Evolutionary conservation across 768 basidiomycete species (phyloP).

Genomic region (Psilocybe tampanensis): DNA sequence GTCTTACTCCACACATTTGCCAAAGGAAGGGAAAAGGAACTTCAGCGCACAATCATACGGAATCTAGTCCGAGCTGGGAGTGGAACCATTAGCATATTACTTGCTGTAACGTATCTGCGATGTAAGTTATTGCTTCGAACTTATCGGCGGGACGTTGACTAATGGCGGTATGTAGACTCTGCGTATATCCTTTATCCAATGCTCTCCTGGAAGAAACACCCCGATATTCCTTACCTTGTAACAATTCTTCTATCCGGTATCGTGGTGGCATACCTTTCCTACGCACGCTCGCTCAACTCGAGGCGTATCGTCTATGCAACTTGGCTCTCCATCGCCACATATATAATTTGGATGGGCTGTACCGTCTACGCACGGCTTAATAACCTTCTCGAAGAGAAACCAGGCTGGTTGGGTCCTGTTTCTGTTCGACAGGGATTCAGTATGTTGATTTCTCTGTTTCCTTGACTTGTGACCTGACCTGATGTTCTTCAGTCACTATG

Average conservation of each 20-base stretch:
- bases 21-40: slow-evolving; percentile 53
- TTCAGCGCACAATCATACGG: slow-evolving; percentile 45
- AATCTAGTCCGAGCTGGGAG: slow-evolving; percentile 45
- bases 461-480: slow-evolving; percentile 1
- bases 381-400: slow-evolving; percentile 39
- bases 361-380: slow-evolving; percentile 53
- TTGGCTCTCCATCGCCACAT: slow-evolving; percentile 60
- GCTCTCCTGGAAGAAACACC: slow-evolving; percentile 34
- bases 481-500: slow-evolving; percentile 46
- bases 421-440: slow-evolving; percentile 66
- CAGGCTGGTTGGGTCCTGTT: slow-evolving; percentile 43
- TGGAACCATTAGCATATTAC: slow-evolving; percentile 46
- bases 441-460: slow-evolving; percentile 35
- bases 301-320: slow-evolving; percentile 57
- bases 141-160: background rate
- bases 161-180: slow-evolving; percentile 47
- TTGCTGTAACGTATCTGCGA: slow-evolving; percentile 65
- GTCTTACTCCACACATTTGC: slow-evolving; percentile 65
- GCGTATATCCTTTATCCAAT: slow-evolving; percentile 53
- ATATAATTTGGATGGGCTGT: slow-evolving; percentile 61
- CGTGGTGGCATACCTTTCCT: slow-evolving; percentile 50
- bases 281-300: slow-evolving; percentile 56
- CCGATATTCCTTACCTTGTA: slow-evolving; percentile 37
- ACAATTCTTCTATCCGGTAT: slow-evolving; percentile 44
- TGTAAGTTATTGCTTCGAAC: slow-evolving; percentile 43